These are phyloP conservation scores for Corymbia maculata DNA, from an alignment of 345 rosid genomes.

Conservation along the genomic window DNA sequence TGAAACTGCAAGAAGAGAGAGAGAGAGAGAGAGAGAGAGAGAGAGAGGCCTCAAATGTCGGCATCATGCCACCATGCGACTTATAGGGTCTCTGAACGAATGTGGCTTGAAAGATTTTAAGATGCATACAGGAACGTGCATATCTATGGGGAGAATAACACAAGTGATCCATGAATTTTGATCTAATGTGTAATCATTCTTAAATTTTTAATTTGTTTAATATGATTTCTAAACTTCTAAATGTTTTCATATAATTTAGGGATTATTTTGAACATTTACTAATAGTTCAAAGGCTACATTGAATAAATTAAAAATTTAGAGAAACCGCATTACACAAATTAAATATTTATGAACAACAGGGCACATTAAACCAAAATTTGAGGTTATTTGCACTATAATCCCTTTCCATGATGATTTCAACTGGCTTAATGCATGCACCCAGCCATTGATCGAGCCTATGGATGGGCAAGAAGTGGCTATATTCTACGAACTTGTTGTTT, in stretches of 20 bases:
- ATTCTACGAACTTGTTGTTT: not conserved
- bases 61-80: not conserved
- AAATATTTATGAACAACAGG: no score
- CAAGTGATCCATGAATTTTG: not conserved
- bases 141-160: no score
- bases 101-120: not conserved
- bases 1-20: no score
- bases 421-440: not conserved
- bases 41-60: not conserved
- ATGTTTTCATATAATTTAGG: not conserved
- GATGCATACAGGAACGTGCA: not conserved
- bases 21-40: no score
- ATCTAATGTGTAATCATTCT: not conserved
- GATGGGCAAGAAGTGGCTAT: not conserved
- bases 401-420: not conserved
- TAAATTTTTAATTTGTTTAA: not conserved
- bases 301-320: not conserved
- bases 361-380: not conserved
- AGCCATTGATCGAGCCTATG: not conserved
- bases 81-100: not conserved
- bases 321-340: fast-evolving
- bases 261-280: no score
- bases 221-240: not conserved
- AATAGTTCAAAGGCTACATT: not conserved
- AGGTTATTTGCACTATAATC: not conserved